Evolutionary conservation across 2,329 filamentous ascomycete species (phyloP).

Genomic region (Pezicula carpinea): DNA sequence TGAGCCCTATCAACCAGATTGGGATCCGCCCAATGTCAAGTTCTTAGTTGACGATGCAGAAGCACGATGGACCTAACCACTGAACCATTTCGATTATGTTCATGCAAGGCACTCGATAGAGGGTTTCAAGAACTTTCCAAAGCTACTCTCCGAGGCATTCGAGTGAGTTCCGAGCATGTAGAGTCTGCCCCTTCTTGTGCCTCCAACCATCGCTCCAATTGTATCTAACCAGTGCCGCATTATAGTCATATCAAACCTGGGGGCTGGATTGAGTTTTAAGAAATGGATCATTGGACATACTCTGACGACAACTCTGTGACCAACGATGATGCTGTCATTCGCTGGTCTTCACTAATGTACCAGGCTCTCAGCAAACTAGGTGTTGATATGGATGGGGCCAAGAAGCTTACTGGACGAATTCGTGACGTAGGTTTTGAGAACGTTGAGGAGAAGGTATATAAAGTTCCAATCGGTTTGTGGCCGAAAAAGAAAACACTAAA

Average conservation of each 20-base stretch:
- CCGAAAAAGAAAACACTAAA: too few species aligned
- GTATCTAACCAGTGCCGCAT: too few species aligned
- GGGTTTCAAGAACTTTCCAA: constrained; percentile 46
- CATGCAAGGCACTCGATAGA: constrained; percentile 46
- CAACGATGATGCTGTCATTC: constrained; percentile 34
- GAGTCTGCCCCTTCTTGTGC: too few species aligned
- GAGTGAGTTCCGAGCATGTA: too few species aligned
- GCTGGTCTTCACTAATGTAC: constrained; percentile 44
- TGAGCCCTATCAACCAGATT: too few species aligned
- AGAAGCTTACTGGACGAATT: too few species aligned
- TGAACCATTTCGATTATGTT: constrained; percentile 35
- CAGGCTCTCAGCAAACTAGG: constrained; percentile 38
- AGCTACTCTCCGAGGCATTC: constrained; percentile 35
- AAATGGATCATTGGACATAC: constrained; percentile 5
- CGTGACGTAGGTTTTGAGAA: too few species aligned
- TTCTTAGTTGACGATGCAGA: too few species aligned
- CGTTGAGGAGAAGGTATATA: too few species aligned
- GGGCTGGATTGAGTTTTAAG: constrained; percentile 28
- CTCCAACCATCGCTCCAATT: too few species aligned
- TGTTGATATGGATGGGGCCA: constrained; percentile 40
- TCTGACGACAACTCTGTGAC: constrained; percentile 22
- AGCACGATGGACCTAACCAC: constrained; percentile 6
- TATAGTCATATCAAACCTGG: constrained; percentile 21
- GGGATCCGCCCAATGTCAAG: too few species aligned
- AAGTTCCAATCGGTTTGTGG: too few species aligned